These are phyloP conservation scores for Syzygium syzygioides DNA, from an alignment of 441 rosid genomes.

Conservation along the genomic window DNA sequence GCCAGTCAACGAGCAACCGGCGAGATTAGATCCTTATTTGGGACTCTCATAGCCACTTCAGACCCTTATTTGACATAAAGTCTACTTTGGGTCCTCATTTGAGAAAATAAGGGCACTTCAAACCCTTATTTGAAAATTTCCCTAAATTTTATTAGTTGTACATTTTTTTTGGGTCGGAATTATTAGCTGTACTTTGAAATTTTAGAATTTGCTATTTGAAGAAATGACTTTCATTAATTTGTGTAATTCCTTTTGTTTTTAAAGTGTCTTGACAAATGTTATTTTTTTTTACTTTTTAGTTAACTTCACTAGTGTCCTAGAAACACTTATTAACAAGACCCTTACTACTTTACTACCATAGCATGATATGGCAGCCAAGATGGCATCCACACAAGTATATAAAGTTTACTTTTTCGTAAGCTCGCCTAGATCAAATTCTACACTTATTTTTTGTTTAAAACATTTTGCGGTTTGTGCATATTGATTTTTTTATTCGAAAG, in stretches of 20 bases:
- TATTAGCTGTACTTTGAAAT: neutral
- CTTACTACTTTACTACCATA: neutral
- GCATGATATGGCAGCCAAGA: neutral
- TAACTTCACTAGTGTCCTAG: neutral
- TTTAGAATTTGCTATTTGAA: neutral
- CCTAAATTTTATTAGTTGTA: neutral
- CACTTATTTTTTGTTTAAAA: neutral
- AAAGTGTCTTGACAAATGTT: neutral
- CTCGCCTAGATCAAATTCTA: neutral
- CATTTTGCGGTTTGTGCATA: rapidly evolving
- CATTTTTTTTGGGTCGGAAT: neutral
- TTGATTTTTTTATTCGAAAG: neutral
- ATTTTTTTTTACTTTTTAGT: neutral
- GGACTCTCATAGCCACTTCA: too few relatives aligned
- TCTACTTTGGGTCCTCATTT: too few relatives aligned
- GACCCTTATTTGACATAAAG: too few relatives aligned
- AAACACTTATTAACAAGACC: neutral
- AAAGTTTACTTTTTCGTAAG: neutral
- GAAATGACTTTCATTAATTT: neutral
- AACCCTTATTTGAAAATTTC: too few relatives aligned
- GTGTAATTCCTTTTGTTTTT: neutral
- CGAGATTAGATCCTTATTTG: too few relatives aligned
- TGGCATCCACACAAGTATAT: neutral
- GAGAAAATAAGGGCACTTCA: too few relatives aligned
- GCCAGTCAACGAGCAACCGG: too few relatives aligned